These are phyloP conservation scores for Rubroshorea leprosula DNA, from an alignment of 345 rosid genomes.

Conservation along the genomic window DNA sequence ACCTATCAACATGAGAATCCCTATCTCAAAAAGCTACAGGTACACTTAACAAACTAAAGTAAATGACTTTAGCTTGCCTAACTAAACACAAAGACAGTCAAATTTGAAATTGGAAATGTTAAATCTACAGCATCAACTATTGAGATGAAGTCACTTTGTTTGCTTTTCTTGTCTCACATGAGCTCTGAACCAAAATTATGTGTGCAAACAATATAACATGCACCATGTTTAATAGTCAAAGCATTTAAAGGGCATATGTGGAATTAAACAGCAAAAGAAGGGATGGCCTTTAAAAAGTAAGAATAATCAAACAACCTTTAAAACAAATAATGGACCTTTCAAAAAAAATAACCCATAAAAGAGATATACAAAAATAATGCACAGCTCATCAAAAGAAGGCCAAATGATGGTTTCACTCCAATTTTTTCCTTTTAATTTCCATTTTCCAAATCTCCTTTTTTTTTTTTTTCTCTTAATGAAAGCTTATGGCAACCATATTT, in stretches of 20 bases:
- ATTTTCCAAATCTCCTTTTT: constrained; percentile 8
- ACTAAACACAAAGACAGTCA: constrained; percentile 13
- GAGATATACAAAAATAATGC: neutral
- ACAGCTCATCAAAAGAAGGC: constrained; percentile 35
- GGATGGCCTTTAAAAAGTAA: constrained; percentile 28
- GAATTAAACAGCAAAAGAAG: constrained; percentile 17
- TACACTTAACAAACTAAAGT: neutral
- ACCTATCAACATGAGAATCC: no score
- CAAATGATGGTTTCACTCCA: constrained; percentile 17
- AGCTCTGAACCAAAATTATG: neutral
- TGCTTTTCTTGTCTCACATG: neutral
- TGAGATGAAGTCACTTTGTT: neutral
- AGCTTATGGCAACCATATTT: neutral
- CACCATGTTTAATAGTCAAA: constrained; percentile 25
- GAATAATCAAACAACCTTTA: constrained; percentile 19
- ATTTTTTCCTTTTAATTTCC: neutral
- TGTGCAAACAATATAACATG: neutral
- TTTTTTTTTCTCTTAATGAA: constrained; percentile 20
- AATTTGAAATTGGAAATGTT: constrained; percentile 3
- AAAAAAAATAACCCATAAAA: constrained; percentile 20
- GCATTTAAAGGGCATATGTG: constrained; percentile 15
- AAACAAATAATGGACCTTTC: constrained; percentile 26
- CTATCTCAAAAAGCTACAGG: constrained; percentile 3
- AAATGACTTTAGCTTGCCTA: constrained; percentile 12
- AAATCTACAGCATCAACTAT: neutral